phyloP scores from a whole-genome alignment of 441 rosid species.

The Adansonia gregorii region DNA sequence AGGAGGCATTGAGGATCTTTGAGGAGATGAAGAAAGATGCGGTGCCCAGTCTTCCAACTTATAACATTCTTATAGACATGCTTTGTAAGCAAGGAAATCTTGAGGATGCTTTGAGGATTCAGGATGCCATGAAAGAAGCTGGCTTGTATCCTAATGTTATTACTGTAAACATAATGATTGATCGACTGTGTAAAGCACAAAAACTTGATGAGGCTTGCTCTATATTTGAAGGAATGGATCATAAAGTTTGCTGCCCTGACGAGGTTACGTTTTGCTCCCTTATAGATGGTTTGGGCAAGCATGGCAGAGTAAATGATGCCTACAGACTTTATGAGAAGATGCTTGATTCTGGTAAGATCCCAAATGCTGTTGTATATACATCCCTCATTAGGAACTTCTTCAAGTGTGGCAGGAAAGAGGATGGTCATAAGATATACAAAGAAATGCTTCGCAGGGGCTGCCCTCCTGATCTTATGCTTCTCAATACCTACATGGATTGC shows the following conservation, averaged over 20 bases:
- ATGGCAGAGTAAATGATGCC: constrained; percentile 86
- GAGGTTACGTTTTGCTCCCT: constrained; percentile 86
- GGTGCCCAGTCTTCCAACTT: constrained; percentile 70
- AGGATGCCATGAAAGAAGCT: constrained; percentile 80
- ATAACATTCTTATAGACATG: constrained; percentile 80
- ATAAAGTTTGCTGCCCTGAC: constrained; percentile 70
- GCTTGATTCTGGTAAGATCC: constrained; percentile 64
- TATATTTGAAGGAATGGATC: constrained; percentile 75
- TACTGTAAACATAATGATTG: constrained; percentile 91
- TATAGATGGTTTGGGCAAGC: constrained; percentile 87
- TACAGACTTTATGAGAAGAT: constrained; percentile 81
- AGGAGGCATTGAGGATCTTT: constrained; percentile 71
- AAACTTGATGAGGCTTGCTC: constrained; percentile 83
- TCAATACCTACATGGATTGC: constrained; percentile 91
- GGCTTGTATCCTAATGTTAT: constrained; percentile 83
- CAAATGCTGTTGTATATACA: constrained; percentile 74
- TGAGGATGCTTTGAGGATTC: constrained; percentile 67
- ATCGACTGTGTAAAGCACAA: constrained; percentile 85
- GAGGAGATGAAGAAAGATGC: constrained; percentile 91
- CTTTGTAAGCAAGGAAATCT: constrained; percentile 76
- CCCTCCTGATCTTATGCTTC: constrained; percentile 77
- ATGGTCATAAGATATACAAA: constrained; percentile 92
- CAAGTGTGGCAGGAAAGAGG: constrained; percentile 76
- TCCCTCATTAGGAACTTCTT: constrained; percentile 85
- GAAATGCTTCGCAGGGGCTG: constrained; percentile 77